phyloP scores from a whole-genome alignment of 768 basidiomycete species.

The Pisolithus albus region DNA sequence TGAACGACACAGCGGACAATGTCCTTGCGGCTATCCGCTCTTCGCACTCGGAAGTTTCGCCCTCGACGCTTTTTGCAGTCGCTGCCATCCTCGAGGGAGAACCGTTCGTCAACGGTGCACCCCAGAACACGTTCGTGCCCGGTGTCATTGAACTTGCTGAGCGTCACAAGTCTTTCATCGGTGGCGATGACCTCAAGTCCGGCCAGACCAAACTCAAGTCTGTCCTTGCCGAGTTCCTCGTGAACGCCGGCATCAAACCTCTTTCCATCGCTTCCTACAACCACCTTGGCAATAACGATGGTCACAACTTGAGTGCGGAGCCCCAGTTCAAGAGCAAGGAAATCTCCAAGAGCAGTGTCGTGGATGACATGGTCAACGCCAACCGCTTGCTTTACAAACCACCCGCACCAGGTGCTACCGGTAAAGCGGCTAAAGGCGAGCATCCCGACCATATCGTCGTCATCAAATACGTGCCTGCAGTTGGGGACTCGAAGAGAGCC shows the following conservation, averaged over 20 bases:
- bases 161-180: slow-evolving; percentile 84
- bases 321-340: slow-evolving; percentile 97
- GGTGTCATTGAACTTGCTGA: slow-evolving; percentile 92
- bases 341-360: slow-evolving; percentile 94
- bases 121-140: slow-evolving; percentile 98
- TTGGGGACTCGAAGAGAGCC: slow-evolving; percentile 97
- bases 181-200: slow-evolving; percentile 96
- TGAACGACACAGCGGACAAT: slow-evolving; percentile 91
- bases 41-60: slow-evolving; percentile 92
- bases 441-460: slow-evolving; percentile 97
- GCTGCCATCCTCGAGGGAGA: slow-evolving; percentile 92
- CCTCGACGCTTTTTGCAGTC: slow-evolving; percentile 92
- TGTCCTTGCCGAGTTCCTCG: slow-evolving; percentile 95
- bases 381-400: slow-evolving; percentile 89
- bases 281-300: slow-evolving; percentile 98
- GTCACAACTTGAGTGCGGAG: slow-evolving; percentile 84
- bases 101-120: slow-evolving; percentile 96
- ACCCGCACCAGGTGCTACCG: slow-evolving; percentile 47
- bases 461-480: slow-evolving; percentile 95
- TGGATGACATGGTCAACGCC: slow-evolving; percentile 95
- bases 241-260: slow-evolving; percentile 97
- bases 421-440: slow-evolving; percentile 74
- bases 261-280: slow-evolving; percentile 97
- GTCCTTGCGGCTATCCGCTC: slow-evolving; percentile 73
- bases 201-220: slow-evolving; percentile 98